Base-by-base conservation (phyloP, 345 rosid genomes). In the Psidium guajava region DNA sequence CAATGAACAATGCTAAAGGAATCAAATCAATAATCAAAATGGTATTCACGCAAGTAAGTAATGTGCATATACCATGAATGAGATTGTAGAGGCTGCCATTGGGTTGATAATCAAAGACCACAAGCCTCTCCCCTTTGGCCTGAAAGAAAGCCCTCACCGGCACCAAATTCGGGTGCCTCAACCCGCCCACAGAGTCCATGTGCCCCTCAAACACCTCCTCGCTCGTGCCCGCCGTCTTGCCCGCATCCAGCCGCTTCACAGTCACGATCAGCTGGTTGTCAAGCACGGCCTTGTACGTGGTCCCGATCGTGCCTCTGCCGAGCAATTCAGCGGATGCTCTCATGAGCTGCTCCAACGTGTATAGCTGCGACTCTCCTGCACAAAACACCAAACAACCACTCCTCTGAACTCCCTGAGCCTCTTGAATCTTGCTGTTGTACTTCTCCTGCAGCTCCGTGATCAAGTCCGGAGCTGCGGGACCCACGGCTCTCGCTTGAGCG, bases 11-110 rank as follows among this genome's bases (percentile, higher is more conserved):
- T 64, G 75, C 42, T 50, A 57, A 28, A 22, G 44, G 52, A 40
- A 83, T 57, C 20, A 27, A 44, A 83, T 32, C 49, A 0, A 25
- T 13, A 9, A 83, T 20, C 82, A 49, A 27, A 73, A 52, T 69
- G 80, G 1, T 32, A 36, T 69, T 32, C 77, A 40, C 80, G 18
- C 80, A 32, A 14, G 44, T 51, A 21, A 52, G 44, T 54, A 40
- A 54, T 21, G 77, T 85, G 36, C 54, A 40, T 94, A 40, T 94
- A 95, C 99, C 98, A 83, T 97, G 99, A 88, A 97, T 91, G 88
- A 97, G 98, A 89, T 91, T 94, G 92, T 88, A 93, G 89, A 97
- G 91, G 81, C 99, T 96, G 74, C 99, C 98, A 85, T 96, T 96
- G 13, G 96, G 94, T 87, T 95, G 98, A 87, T 94, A 96, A 87